Conservation (phyloP, 2,329 filamentous ascomycete genomes). For the Leptosphaerulina australis region DNA sequence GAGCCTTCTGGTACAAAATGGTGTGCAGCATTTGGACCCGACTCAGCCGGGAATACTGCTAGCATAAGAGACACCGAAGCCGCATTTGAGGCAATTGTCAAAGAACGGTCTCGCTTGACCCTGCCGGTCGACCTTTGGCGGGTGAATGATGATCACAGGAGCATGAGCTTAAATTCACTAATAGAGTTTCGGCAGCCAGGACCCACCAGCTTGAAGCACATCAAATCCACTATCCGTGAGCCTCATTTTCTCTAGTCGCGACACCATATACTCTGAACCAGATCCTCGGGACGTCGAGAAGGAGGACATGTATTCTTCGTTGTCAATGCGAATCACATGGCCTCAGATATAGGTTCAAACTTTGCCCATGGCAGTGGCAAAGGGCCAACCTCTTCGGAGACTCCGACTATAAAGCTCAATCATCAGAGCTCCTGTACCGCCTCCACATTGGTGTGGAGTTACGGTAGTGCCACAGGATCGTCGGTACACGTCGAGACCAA, state of each 20-base stretch:
- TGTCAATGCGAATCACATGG: background rate
- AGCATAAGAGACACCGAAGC: background rate
- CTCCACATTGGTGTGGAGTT: background rate
- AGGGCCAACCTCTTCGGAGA: background rate
- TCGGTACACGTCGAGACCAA: background rate
- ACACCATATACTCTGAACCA: conserved; percentile 8
- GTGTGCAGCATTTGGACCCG: background rate
- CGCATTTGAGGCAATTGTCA: background rate
- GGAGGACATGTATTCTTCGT: background rate
- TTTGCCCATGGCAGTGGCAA: background rate
- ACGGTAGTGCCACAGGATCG: background rate
- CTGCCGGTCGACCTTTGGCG: background rate
- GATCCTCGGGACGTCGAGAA: conserved; percentile 4
- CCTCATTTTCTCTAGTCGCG: conserved; percentile 7
- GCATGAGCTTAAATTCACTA: conserved; percentile 8
- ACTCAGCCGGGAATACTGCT: background rate
- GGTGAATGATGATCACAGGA: conserved; percentile 7
- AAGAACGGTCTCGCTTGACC: conserved; percentile 3
- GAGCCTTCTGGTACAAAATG: background rate
- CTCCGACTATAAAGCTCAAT: background rate
- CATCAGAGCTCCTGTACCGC: background rate
- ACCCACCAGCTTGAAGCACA: conserved; percentile 14
- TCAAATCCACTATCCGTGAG: conserved; percentile 1
- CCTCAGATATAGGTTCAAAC: background rate
- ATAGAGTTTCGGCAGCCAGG: conserved; percentile 8